A percentile compares a stretch with the other conserved stretches of the same genome.
Evolutionary conservation across 1,284 basidiomycete genomes (phyloP).

Genomic region (Rhodotorula sp.): DNA sequence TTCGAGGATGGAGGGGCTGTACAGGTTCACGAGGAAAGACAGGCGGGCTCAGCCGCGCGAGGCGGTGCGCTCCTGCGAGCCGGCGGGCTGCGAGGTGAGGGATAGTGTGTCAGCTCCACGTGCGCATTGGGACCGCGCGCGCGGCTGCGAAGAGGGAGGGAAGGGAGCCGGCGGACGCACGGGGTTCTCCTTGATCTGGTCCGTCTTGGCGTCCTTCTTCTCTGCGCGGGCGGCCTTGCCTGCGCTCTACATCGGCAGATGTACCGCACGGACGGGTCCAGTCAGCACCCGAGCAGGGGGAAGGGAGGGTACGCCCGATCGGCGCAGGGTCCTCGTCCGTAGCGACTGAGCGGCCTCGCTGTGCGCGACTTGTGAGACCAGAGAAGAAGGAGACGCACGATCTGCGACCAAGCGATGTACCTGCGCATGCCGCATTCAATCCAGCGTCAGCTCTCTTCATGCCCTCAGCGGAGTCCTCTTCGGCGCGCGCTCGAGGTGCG

Average conservation of each 20-base stretch:
- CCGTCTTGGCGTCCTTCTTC: background rate
- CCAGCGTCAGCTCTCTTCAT: background rate
- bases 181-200: background rate
- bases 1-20: background rate
- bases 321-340: no score
- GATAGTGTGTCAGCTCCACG: background rate
- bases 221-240: background rate
- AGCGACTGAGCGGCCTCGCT: no score
- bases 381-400: background rate
- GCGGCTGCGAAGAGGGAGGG: no score
- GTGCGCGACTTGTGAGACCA: no score
- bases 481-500: background rate
- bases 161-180: background rate
- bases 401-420: constrained; percentile 3
- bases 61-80: background rate
- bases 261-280: no score
- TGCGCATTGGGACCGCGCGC: no score
- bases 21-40: background rate
- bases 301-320: background rate
- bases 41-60: background rate
- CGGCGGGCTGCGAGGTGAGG: background rate
- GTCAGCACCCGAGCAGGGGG: no score
- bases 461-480: background rate
- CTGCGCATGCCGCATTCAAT: background rate
- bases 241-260: background rate